Evolutionary conservation across 1,284 basidiomycete species (phyloP), one percentile per base, ranked within the genome.

Genomic region (Malassezia dermatis): DNA sequence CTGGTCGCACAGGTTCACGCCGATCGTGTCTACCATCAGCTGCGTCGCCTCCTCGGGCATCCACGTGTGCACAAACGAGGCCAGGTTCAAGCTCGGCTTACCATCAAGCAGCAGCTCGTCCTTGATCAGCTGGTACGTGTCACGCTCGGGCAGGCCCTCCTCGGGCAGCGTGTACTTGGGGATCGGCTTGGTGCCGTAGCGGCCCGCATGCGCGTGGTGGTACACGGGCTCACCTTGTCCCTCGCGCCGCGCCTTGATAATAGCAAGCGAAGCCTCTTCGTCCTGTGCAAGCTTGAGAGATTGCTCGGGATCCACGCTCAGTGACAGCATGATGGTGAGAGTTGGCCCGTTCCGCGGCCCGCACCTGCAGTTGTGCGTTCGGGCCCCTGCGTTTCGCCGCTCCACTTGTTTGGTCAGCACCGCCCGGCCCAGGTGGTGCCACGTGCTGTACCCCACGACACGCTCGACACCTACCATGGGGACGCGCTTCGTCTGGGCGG

Each of bases 51-150:
- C 48, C 23, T 62, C 53, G n/a, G 82, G 81, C 76, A 83, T 76
- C 82, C 83, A 86, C 0, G 76, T 77, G 65, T 77, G 72, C 0
- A 77, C 77, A 48, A 77, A 78, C 15, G 71, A 73, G 8, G 91
- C 91, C 26, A 95, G 78, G 76, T 94, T 95, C 61, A 88, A 77
- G 31, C 81, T 77, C 1, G 83, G 84, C 27, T 81, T 84, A 8
- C 87, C 88, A 73, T 91, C 89, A 30, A 90, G 81, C 15, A 24
- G 47, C 19, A 71, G 60, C 51, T 73, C 72, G 64, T 89, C 86
- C 67, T 86, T 86, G 55, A 94, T 83, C 55, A 93, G 77, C 74
- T 72, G 59, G 62, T 75, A 76, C 8, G 75, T 67, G n/a, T 74
- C 76, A 17, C 75, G 68, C 28, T 71, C 73, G 48, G 75, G 66